Percentiles rank a stretch among this genome's conserved stretches.
Evolutionary conservation across 192 early-diverging fungal genomes (phyloP).

Genomic region (Linnemannia schmuckeri): DNA sequence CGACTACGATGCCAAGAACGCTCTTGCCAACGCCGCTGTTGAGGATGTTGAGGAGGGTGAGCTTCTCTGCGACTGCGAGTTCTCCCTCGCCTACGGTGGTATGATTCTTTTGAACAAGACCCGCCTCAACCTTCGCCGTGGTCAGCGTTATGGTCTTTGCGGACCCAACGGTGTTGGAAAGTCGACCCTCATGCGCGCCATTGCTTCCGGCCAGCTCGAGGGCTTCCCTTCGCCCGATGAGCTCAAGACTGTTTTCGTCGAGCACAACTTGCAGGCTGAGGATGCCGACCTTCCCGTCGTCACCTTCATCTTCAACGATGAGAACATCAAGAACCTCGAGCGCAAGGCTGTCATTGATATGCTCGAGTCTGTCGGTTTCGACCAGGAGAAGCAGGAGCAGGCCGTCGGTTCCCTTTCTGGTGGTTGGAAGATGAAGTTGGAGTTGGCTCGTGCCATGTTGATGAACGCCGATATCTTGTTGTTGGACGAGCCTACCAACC

Average conservation of each 20-base stretch:
- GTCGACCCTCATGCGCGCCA: slow-evolving; percentile 89
- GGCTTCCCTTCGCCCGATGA: slow-evolving; percentile 75
- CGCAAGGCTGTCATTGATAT: slow-evolving; percentile 58
- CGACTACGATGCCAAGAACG: slow-evolving; percentile 57
- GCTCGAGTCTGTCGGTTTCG: slow-evolving; percentile 79
- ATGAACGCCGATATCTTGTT: slow-evolving; percentile 87
- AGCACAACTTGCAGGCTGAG: slow-evolving; percentile 84
- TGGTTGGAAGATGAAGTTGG: slow-evolving; percentile 94
- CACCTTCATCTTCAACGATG: slow-evolving; percentile 75
- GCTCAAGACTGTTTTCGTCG: slow-evolving; percentile 85
- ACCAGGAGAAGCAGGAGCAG: slow-evolving; percentile 70
- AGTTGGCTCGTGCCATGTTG: slow-evolving; percentile 88
- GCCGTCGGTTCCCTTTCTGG: slow-evolving; percentile 84
- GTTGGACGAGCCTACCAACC: slow-evolving; percentile 90
- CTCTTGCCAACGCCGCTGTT: slow-evolving; percentile 59
- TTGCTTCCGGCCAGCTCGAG: slow-evolving; percentile 85
- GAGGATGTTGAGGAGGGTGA: no score
- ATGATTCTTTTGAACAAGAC: no score
- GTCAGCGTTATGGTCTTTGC: slow-evolving; percentile 86
- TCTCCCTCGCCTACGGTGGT: no score
- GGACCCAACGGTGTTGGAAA: slow-evolving; percentile 90
- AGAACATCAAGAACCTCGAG: slow-evolving; percentile 70
- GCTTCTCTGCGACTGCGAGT: no score
- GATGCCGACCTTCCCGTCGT: slow-evolving; percentile 73
- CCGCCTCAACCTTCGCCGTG: slow-evolving; percentile 73